Evolutionary conservation across 176 grass and related monocot species (phyloP), one percentile per base, ranked within the genome.

Genomic region (Carex cristatella): DNA sequence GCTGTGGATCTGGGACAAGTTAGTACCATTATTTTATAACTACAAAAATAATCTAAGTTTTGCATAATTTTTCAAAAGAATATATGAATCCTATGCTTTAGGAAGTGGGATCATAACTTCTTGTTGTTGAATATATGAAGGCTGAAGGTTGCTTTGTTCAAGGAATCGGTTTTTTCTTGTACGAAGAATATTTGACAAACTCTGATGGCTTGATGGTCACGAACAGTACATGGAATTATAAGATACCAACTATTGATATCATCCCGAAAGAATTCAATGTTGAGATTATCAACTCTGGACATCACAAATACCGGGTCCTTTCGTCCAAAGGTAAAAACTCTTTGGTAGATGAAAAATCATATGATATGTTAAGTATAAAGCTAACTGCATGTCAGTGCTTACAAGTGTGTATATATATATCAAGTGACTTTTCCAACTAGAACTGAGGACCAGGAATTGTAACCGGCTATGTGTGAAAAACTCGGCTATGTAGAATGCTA

Each of bases 201-300:
- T 81, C 12, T 32, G 85, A 94, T 6, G 89, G 92, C 16, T 86
- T 89, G 65, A 68, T 91, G 49, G 12, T 91, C 37, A 87, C 84
- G 11, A 80, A 91, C 35, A 88, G 85, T 33, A 91, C 92, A 32
- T 91, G 92, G 92, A 88, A 86, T 73, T 94, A 94, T 65, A 94
- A 91, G 65, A 94, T 94, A 35, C 92, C 92, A 85, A 94, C 86
- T 3, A 66, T 94, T 0, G 87, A 94, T 65, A 87, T 57, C 23
- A 94, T 94, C 14, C 87, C 92, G 7, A 94, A 91, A 81, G 56
- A 89, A 9, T 94, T 94, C 89, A 94, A 94, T 65, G 89, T 57
- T 0, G 89, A 94, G 70, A 58, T 91, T 16, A 55, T 94, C 1
- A 94, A 89, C 46, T 91, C 66, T 38, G 87, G 89, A 83, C 86